Evolutionary conservation across 177 flowering plant species (phyloP).

Genomic region (Vitis hybrid): DNA sequence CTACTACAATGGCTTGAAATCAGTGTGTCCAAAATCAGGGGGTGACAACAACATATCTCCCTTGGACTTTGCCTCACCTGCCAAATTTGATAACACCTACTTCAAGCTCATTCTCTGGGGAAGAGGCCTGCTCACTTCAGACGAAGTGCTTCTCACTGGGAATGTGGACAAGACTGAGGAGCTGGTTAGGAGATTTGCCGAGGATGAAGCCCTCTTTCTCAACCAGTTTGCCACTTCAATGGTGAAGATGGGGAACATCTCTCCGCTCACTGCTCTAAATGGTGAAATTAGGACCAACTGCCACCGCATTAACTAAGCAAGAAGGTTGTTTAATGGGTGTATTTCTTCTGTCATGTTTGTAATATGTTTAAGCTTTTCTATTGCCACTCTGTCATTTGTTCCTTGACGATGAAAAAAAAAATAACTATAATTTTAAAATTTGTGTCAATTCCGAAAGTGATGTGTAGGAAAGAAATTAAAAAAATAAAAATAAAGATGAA

Average conservation of each 20-base stretch:
- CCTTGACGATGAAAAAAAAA: too few species aligned
- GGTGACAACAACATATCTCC: constrained; percentile 83
- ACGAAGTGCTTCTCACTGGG: constrained; percentile 74
- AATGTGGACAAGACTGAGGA: constrained; percentile 30
- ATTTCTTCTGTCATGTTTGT: too few species aligned
- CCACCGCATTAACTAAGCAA: constrained; percentile 42
- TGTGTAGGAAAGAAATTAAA: too few species aligned
- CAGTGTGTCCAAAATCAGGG: constrained; percentile 68
- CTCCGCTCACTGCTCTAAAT: constrained; percentile 57
- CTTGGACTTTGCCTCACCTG: constrained; percentile 67
- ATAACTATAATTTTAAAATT: too few species aligned
- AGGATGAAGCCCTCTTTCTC: constrained; percentile 58
- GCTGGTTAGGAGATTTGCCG: constrained; percentile 49
- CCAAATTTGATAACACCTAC: constrained; percentile 78
- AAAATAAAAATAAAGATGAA: too few species aligned
- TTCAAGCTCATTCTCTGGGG: constrained; percentile 74
- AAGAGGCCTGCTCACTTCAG: constrained; percentile 79
- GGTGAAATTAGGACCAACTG: constrained; percentile 83
- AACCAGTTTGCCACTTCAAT: constrained; percentile 71
- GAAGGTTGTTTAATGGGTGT: background rate
- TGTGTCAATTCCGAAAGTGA: too few species aligned
- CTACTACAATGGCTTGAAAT: constrained; percentile 48
- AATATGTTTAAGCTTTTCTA: too few species aligned
- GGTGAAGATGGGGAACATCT: constrained; percentile 83
- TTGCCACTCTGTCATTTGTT: too few species aligned